These are phyloP conservation scores for Yamadazyma triangularis DNA, from an alignment of 1,139 yeast species.

Conservation along the genomic window DNA sequence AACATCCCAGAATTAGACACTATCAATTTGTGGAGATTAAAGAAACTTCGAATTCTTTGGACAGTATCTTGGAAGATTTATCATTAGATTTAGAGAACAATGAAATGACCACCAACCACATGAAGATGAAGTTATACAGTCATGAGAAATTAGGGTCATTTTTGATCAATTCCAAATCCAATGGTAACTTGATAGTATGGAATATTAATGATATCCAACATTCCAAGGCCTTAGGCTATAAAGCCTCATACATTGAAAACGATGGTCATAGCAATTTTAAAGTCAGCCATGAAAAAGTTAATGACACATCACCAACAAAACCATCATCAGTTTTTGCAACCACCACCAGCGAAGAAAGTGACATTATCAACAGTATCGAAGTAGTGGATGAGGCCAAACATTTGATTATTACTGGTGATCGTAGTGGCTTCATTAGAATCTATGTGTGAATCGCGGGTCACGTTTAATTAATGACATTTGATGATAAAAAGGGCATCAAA, in stretches of 20 bases:
- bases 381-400: slow-evolving; percentile 48
- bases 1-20: slow-evolving; percentile 7
- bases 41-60: slow-evolving; percentile 3
- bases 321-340: too few species aligned
- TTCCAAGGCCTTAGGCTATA: slow-evolving; percentile 17
- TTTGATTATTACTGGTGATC: slow-evolving; percentile 60
- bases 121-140: slow-evolving; percentile 4
- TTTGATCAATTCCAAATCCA: slow-evolving; percentile 25
- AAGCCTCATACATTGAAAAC: slow-evolving; percentile 12
- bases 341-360: too few species aligned
- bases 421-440: slow-evolving; percentile 52
- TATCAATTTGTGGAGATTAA: slow-evolving; percentile 9
- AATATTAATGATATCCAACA: slow-evolving; percentile 19
- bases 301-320: neutral
- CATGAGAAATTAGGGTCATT: slow-evolving; percentile 6
- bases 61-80: slow-evolving; percentile 9
- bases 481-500: slow-evolving; percentile 61
- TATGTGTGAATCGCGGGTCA: neutral
- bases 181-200: slow-evolving; percentile 30
- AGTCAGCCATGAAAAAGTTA: slow-evolving; percentile 4
- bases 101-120: neutral
- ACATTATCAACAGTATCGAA: slow-evolving; percentile 47
- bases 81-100: slow-evolving; percentile 7
- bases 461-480: slow-evolving; percentile 54
- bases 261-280: slow-evolving; percentile 6